Percentiles rank a stretch among this genome's conserved stretches.
Conservation (phyloP, 805 yeast genomes). For the Hemisphaericaspora nanyangensis region DNA sequence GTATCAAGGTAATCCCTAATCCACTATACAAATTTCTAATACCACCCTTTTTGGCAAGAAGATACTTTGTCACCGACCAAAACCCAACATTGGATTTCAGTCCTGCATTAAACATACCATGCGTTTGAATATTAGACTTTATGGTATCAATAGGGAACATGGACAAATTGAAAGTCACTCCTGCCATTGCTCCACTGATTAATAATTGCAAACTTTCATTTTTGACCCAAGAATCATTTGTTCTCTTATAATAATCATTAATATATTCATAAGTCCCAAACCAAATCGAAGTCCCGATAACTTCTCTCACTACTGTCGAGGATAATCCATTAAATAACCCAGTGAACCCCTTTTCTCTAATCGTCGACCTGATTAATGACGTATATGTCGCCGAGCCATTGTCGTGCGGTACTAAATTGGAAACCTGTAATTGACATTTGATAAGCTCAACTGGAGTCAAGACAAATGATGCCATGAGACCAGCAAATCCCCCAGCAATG, state of each 20-base stretch:
- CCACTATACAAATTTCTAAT: conserved; percentile 76
- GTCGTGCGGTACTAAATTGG: conserved; percentile 26
- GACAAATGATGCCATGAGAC: conserved; percentile 75
- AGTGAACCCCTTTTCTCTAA: conserved; percentile 49
- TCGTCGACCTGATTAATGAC: conserved; percentile 32
- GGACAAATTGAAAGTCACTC: conserved; percentile 73
- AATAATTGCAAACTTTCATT: conserved; percentile 53
- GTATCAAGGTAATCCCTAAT: conserved; percentile 69
- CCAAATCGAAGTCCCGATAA: conserved; percentile 92
- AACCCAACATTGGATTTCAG: conserved; percentile 3
- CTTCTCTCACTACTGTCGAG: conserved; percentile 77
- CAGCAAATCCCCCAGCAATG: conserved; percentile 76
- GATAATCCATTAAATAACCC: conserved; percentile 90
- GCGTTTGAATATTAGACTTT: conserved; percentile 80
- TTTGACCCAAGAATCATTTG: conserved; percentile 11
- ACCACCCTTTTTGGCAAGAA: conserved; percentile 48
- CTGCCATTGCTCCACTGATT: conserved; percentile 82
- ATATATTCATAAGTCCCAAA: conserved; percentile 80
- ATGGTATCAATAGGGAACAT: conserved; percentile 89
- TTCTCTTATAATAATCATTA: conserved; percentile 30
- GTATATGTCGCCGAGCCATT: conserved; percentile 26
- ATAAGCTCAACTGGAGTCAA: conserved; percentile 90
- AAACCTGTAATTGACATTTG: conserved; percentile 84
- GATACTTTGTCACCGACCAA: conserved; percentile 6
- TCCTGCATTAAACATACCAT: conserved; percentile 21